These are phyloP conservation scores for Hericium alpestre DNA, from an alignment of 768 basidiomycete species.

Conservation along the genomic window DNA sequence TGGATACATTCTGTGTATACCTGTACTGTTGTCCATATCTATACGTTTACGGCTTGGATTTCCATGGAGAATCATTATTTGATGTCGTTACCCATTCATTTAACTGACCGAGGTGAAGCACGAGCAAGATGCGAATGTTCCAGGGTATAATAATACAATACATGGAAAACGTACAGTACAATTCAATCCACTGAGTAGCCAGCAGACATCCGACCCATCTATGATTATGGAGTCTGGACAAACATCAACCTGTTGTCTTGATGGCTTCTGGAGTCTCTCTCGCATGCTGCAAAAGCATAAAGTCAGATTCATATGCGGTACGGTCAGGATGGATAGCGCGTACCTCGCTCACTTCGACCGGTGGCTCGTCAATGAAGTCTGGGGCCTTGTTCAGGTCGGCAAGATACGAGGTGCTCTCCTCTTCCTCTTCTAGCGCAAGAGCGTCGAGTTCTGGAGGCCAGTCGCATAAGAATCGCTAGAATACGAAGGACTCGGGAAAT, in stretches of 20 bases:
- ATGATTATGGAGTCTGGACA: no score
- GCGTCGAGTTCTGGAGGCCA: conserved; percentile 81
- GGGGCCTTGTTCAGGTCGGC: conserved; percentile 78
- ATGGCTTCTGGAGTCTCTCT: neutral
- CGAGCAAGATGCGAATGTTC: no score
- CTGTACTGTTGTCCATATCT: no score
- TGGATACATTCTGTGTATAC: no score
- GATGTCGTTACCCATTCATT: no score
- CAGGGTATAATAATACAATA: no score
- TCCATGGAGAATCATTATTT: no score
- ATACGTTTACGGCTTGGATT: no score
- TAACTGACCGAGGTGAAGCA: no score
- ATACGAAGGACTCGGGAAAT: neutral
- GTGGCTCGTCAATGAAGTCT: conserved; percentile 86
- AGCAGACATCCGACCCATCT: neutral
- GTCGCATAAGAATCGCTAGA: neutral
- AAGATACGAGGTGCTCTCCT: conserved; percentile 84
- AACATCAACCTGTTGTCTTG: neutral
- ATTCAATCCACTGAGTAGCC: neutral
- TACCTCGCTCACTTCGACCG: conserved; percentile 59
- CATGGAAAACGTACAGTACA: no score
- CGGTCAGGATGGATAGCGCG: conserved; percentile 12
- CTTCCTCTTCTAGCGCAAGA: conserved; percentile 82
- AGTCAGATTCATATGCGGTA: neutral
- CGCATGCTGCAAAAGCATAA: neutral